Base-by-base conservation (phyloP, 2,329 filamentous ascomycete species). In the Trichoderma endophyticum region DNA sequence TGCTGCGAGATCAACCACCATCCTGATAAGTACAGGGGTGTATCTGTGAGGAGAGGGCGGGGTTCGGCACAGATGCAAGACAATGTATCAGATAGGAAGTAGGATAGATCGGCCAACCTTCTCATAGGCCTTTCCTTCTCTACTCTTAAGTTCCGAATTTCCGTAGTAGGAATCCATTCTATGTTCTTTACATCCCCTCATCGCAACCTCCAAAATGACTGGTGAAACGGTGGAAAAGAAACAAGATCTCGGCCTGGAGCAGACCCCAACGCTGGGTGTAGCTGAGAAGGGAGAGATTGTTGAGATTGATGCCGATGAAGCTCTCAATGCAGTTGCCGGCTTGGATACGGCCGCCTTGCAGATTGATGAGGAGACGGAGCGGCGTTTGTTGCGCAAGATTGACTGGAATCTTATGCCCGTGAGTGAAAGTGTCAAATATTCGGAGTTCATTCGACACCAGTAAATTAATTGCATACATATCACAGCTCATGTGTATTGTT, bases 391-490 rank as follows among this genome's bases (percentile, higher is more conserved):
- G 51, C 67, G 71, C 61, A 73, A 71, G 21, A 71, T 73, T 39
- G 71, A 73, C n/a, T 26, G n/a, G 68, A 71, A 73, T 14, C 60
- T 73, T 11, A 73, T 73, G 61, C 71, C 71, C 3, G 67, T 73
- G 30, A 36, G 48, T 67, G 15, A 3, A 9, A 21, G 8, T 32
- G 11, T 54, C 57, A 56, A 9, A 15, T 51, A 18, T 36, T 1
- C 4, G 57, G 6, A 30, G 4, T 1, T n/a, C 26, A 15, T 9
- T 36, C 2, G 3, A 21, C 15, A 28, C 3, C 11, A 43, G 21
- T 30, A 15, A 14, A 26, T 8, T 70, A 24, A 54, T 36, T 7
- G 14, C 1, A 28, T 54, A 6, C 9, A 1, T 18, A 24, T 21
- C 12, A 2, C 15, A 72, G 71, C 21, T 72, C 18, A 66, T 73